Evolutionary conservation across 805 yeast genomes (phyloP).

Genomic region (Kockiozyma suomiensis): DNA sequence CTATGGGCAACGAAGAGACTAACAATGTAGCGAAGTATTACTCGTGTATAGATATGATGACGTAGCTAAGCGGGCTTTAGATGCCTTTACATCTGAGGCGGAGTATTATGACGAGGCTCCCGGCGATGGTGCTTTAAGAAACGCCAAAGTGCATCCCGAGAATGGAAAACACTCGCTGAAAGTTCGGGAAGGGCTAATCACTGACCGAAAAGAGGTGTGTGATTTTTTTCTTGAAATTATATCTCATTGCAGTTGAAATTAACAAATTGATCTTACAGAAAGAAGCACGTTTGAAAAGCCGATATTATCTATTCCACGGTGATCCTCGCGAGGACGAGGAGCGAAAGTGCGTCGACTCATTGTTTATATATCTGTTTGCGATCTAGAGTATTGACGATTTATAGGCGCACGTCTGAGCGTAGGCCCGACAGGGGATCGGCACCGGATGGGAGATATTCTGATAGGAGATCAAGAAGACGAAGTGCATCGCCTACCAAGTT

Average conservation of each 20-base stretch:
- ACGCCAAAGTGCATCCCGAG: slow-evolving; percentile 44
- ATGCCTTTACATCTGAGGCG: slow-evolving; percentile 35
- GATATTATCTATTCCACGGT: slow-evolving; percentile 65
- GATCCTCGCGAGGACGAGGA: slow-evolving; percentile 53
- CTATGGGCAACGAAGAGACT: neutral
- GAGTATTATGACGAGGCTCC: slow-evolving; percentile 34
- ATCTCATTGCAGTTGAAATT: no score
- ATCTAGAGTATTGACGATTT: no score
- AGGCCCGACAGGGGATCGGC: slow-evolving; percentile 3
- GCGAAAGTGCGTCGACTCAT: slow-evolving; percentile 3
- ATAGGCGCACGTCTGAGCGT: neutral
- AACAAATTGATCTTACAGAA: slow-evolving; percentile 36
- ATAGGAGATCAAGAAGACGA: slow-evolving; percentile 16
- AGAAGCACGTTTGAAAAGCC: slow-evolving; percentile 57
- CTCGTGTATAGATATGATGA: slow-evolving; percentile 48
- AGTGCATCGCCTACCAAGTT: slow-evolving; percentile 16
- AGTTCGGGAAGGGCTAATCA: slow-evolving; percentile 21
- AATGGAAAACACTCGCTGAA: slow-evolving; percentile 13
- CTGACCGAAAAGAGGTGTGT: slow-evolving; percentile 28
- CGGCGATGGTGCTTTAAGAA: slow-evolving; percentile 20
- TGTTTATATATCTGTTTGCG: no score
- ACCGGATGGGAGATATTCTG: slow-evolving; percentile 1
- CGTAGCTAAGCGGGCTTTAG: slow-evolving; percentile 30
- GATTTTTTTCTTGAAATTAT: neutral
- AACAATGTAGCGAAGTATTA: slow-evolving; percentile 42